These are phyloP conservation scores for Globisporangium barbulae DNA, from an alignment of 352 stramenopile genomes.

Conservation along the genomic window DNA sequence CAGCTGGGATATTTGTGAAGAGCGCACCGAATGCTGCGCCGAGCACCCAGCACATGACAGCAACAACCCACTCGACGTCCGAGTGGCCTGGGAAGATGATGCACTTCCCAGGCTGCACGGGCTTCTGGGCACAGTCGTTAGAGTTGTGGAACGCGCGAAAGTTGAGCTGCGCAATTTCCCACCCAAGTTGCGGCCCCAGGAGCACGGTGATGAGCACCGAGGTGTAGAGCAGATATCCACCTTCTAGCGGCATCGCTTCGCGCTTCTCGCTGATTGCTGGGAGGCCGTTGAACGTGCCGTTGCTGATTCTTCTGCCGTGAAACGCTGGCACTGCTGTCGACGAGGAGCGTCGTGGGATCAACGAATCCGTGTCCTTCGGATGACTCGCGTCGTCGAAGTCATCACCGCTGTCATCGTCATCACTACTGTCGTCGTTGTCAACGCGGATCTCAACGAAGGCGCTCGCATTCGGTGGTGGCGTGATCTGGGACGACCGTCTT, in stretches of 20 bases:
- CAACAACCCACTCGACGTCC: constrained; percentile 29
- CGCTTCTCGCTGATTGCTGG: constrained; percentile 7
- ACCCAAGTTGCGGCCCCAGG: constrained; percentile 34
- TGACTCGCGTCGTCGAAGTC: neutral
- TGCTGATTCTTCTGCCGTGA: constrained; percentile 10
- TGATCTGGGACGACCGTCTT: constrained; percentile 15
- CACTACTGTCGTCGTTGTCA: neutral
- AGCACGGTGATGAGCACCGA: constrained; percentile 36
- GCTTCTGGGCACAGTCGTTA: constrained; percentile 24
- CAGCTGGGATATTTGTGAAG: constrained; percentile 26
- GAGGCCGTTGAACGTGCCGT: constrained; percentile 5
- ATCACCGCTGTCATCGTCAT: constrained; percentile 3
- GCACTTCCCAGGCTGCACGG: constrained; percentile 26
- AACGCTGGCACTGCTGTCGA: constrained; percentile 4
- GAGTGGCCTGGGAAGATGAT: constrained; percentile 41
- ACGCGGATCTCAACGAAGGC: constrained; percentile 12
- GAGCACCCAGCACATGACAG: constrained; percentile 38
- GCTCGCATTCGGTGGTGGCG: neutral
- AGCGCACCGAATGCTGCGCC: constrained; percentile 32
- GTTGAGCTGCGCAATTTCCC: constrained; percentile 46
- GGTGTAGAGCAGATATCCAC: constrained; percentile 31
- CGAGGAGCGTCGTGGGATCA: constrained; percentile 9
- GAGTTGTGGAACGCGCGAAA: constrained; percentile 36
- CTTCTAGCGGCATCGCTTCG: constrained; percentile 13
- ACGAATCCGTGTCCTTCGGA: constrained; percentile 11